These are phyloP conservation scores for Laguncularia racemosa DNA, from an alignment of 345 rosid species.

Conservation along the genomic window DNA sequence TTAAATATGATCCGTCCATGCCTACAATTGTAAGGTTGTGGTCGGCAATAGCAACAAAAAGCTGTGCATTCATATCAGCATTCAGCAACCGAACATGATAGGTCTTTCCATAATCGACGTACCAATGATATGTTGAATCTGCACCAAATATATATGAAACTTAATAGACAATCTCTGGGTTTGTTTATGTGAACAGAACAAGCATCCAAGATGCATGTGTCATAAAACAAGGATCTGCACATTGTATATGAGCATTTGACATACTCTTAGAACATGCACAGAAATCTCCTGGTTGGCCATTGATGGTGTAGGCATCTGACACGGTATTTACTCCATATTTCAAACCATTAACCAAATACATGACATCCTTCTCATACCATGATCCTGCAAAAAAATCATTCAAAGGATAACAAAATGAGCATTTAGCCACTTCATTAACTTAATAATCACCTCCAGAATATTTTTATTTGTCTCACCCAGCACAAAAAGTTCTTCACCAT, in stretches of 20 bases:
- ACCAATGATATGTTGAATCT: conserved; percentile 6
- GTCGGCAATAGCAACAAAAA: conserved; percentile 26
- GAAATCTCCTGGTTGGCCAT: conserved; percentile 27
- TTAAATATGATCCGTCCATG: conserved; percentile 24
- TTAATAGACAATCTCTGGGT: too few relatives aligned
- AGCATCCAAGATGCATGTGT: too few relatives aligned
- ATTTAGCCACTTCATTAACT: too few relatives aligned
- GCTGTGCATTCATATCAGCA: conserved; percentile 19
- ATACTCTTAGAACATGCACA: conserved; percentile 14
- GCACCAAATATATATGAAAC: too few relatives aligned
- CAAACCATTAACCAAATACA: too few relatives aligned
- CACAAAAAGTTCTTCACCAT: neutral
- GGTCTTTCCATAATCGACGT: conserved; percentile 23
- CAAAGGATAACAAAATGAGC: too few relatives aligned
- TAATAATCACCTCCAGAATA: too few relatives aligned
- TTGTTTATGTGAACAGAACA: too few relatives aligned
- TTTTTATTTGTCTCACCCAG: neutral
- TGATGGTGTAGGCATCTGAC: conserved; percentile 15
- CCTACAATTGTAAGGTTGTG: conserved; percentile 24
- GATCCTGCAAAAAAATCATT: too few relatives aligned
- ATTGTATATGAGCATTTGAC: neutral
- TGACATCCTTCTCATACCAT: conserved; percentile 7
- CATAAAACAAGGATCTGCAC: neutral
- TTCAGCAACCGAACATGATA: conserved; percentile 27
- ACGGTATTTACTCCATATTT: too few relatives aligned